These are phyloP conservation scores for Schizonepeta tenuifolia DNA, from an alignment of 257 asterid species.

Conservation along the genomic window DNA sequence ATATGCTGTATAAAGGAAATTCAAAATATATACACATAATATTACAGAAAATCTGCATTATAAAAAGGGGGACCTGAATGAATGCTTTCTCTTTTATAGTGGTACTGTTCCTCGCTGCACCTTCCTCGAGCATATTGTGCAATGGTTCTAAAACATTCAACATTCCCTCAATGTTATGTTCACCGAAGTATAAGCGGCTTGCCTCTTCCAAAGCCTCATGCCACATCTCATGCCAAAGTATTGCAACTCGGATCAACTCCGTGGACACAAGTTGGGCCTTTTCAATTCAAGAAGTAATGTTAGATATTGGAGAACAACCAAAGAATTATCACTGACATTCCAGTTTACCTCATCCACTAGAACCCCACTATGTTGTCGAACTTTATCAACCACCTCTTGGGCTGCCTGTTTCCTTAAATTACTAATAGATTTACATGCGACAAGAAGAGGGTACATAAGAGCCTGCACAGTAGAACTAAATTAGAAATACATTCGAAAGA, in stretches of 20 bases:
- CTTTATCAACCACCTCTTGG: slow-evolving; percentile 97
- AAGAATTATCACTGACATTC: slow-evolving; percentile 4
- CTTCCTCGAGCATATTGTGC: slow-evolving; percentile 96
- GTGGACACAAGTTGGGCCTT: slow-evolving; percentile 98
- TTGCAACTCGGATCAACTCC: slow-evolving; percentile 97
- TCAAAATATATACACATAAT: slow-evolving; percentile 5
- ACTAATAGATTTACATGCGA: slow-evolving; percentile 98
- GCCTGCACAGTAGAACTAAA: slow-evolving; percentile 61
- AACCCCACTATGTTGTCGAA: slow-evolving; percentile 94
- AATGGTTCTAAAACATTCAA: slow-evolving; percentile 89
- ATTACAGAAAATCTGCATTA: slow-evolving; percentile 9
- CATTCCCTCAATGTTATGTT: slow-evolving; percentile 97
- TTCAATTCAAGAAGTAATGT: slow-evolving; percentile 37
- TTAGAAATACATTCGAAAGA: slow-evolving; percentile 25
- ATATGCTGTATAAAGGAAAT: slow-evolving; percentile 15
- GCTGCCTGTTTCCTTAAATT: slow-evolving; percentile 93
- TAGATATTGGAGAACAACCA: slow-evolving; percentile 34
- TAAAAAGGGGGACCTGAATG: slow-evolving; percentile 67
- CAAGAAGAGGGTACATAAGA: slow-evolving; percentile 99
- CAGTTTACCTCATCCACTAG: slow-evolving; percentile 87
- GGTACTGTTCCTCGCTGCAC: slow-evolving; percentile 78
- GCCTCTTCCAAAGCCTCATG: slow-evolving; percentile 99
- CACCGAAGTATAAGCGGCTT: slow-evolving; percentile 97
- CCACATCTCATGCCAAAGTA: slow-evolving; percentile 99
- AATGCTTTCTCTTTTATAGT: slow-evolving; percentile 88